Percentiles rank a stretch among this genome's conserved stretches.
phyloP scores from a whole-genome alignment of 306 rosid species.

The apple (Malus domestica) region DNA sequence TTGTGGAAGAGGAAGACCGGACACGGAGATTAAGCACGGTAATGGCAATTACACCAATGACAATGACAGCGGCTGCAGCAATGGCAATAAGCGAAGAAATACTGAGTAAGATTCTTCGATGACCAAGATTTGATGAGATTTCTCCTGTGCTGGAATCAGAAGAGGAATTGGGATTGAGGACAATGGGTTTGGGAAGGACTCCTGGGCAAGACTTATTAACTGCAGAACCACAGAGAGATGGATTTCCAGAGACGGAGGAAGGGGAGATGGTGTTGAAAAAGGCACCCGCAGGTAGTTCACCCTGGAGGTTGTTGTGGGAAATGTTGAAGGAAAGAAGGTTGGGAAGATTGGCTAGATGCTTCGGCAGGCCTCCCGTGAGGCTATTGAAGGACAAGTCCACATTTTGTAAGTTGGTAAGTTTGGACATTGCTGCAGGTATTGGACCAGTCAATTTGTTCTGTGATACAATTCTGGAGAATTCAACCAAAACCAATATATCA shows the following conservation, averaged over 20 bases:
- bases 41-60: conserved; percentile 86
- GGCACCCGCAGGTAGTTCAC: conserved; percentile 86
- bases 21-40: conserved; percentile 88
- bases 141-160: conserved; percentile 45
- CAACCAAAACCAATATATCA: background rate
- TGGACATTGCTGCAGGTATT: conserved; percentile 68
- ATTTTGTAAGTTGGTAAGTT: conserved; percentile 53
- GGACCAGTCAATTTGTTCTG: conserved; percentile 57
- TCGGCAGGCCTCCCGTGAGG: conserved; percentile 73
- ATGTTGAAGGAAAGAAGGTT: conserved; percentile 68
- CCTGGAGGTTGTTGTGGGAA: conserved; percentile 88
- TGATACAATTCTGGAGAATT: conserved; percentile 55
- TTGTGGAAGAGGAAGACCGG: conserved; percentile 49
- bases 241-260: conserved; percentile 68
- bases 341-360: conserved; percentile 84
- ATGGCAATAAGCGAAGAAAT: conserved; percentile 96
- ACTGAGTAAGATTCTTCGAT: conserved; percentile 85
- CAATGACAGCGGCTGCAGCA: conserved; percentile 93
- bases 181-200: conserved; percentile 93
- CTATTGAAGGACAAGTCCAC: conserved; percentile 78
- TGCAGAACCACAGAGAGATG: conserved; percentile 80
- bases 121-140: conserved; percentile 49
- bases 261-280: conserved; percentile 89
- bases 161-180: conserved; percentile 83
- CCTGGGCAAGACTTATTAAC: conserved; percentile 78